Base-by-base conservation (phyloP, 2,329 filamentous ascomycete species). In the Pseudogymnoascus sp. region DNA sequence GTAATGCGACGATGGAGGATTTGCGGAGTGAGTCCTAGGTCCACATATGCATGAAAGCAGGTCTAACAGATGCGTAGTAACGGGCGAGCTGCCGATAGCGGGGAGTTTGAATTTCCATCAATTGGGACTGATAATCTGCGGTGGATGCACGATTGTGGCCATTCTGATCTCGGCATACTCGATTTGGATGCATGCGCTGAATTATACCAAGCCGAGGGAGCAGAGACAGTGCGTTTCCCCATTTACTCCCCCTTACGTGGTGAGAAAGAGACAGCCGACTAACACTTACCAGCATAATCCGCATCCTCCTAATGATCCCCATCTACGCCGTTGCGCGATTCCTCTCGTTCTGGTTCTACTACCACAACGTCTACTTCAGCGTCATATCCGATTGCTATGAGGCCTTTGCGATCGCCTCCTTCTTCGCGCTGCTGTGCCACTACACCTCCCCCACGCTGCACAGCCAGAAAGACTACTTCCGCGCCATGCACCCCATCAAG, bases 261-360 rank as follows among this genome's bases (percentile, higher is more conserved):
- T 4, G 42, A 28, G 25, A 28, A 12, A 31, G 34, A 34, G 23
- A 61, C 23, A 50, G 25, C 21, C 23, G 5, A 42, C 44, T 70
- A 62, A 69, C 64, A 5, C 8, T 16, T 37, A 59, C 59, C 69
- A 90, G 87, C 73, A 92, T 95, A 70, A 93, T 96, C 70, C 89
- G 91, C 59, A 93, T 96, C 68, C 82, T 96, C 25, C 87, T 93
- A 74, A 93, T 96, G 90, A 84, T 96, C 60, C 91, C 91, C 40
- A 81, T 96, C 66, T 96, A 96, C 75, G 82, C 88, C 60, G 79
- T 86, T 40, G 87, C 91, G 18, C 87, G 89, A 36, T 90, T 90
- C 72, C 81, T 93, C 38, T 87, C 86, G 65, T 85, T 91, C 69
- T 80, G 83, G 68, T 92, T 84, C 77, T 93, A 95, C 78, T 84